Evolutionary conservation across 306 rosid genomes (phyloP), one percentile per base, ranked within the genome.

Genomic region (Lathyrus oleraceus): DNA sequence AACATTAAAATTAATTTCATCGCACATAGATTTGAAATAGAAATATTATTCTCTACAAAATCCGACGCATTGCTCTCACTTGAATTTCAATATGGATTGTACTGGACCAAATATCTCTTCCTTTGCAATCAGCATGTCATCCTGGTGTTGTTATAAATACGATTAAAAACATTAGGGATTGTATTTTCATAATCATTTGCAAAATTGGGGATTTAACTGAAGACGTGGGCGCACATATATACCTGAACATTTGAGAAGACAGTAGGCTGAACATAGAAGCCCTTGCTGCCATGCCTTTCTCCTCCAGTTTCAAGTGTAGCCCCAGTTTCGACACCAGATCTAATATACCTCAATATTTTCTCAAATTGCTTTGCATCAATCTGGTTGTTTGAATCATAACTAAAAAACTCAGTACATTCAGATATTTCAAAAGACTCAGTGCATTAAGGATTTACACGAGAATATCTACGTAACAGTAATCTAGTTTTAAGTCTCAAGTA

Each of bases 81-180:
- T 88, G 89, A 65, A 91, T 77, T 94, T 94, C 51, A 94, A 76
- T 77, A 94, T 89, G 70, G 92, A 27, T 74, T 91, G 99, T 65
- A 94, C 97, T 2, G 97, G 97, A 53, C 99, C 99, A 76, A 94
- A 91, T 59, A 94, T 94, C 80, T 94, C 97, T 0, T 94, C 99
- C 78, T 52, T 69, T 27, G 99, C 99, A 30, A 94, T 94, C 76
- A 1, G 42, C 97, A 91, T 91, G 71, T 76, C 85, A 78, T 91
- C 99, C 99, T 90, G 83, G 73, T 17, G 39, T 60, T 4, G 69
- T 36, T 43, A 74, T 51, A 63, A 8, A 69, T 45, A 60, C 35
- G 57, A 36, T 43, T 28, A 81, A 32, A 65, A 52, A 43, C 30
- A 72, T 45, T 35, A 43, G 44, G 23, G 42, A 56, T 7, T 69